Base-by-base conservation (phyloP, 164 flowering plant species). In the Annona cherimola region DNA sequence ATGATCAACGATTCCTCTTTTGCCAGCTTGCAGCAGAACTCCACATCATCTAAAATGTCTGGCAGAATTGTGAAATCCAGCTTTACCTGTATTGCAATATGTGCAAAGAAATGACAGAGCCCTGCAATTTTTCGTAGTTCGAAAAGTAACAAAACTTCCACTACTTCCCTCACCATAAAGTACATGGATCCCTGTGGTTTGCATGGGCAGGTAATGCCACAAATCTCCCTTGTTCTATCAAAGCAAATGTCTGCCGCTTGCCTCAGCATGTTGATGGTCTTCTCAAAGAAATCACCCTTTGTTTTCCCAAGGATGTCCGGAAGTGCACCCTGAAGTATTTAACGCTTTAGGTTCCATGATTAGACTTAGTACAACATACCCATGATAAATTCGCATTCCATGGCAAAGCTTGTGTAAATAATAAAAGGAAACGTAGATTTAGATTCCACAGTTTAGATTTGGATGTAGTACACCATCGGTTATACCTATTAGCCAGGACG, bases 171-270 rank as follows among this genome's bases (percentile, higher is more conserved):
- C 73, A 90, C 98, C 98, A 93, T 93, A 42, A 85, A 74, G 72
- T 90, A 89, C 96, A 92, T 90, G 8, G 98, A 87, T 70, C 93
- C 98, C 73, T 90, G 82, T 18, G 96, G 94, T 78, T 64, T 76
- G 8, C 80, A 57, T 46, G 76, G 76, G 55, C 79, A 77, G 46
- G 71, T 69, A 50, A 77, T 66, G 76, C 79, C 73, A n/a, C 46
- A 63, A 11, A 77, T 77, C 62, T 66, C 90, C 70, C 85, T 80
- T 8, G 93, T 84, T 78, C 57, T 69, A 3, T 81, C 66, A 19
- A 60, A 83, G 57, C 90, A 86, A 5, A 87, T 71, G 35, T 85
- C 86, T 43, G 90, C 78, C 3, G 81, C 62, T 57, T 84, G 84
- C 82, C 77, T 84, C 70, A 93, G 81, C 35, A 79, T 69, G 11